phyloP scores from a whole-genome alignment of 805 yeast species.

The Candida ovalis region DNA sequence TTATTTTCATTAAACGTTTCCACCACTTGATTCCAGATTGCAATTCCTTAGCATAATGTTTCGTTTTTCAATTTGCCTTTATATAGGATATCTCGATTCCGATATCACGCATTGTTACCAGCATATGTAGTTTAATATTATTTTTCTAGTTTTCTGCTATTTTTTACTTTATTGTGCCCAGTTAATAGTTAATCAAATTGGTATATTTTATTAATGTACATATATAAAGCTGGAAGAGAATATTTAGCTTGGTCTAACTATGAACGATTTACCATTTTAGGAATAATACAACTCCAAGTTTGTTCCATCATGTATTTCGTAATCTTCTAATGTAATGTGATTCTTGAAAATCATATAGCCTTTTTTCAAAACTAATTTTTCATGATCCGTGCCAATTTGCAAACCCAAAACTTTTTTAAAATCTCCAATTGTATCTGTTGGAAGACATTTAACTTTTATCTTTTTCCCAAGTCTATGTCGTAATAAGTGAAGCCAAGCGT shows the following conservation, averaged over 20 bases:
- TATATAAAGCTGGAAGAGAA: no score
- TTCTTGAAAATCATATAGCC: slow-evolving; percentile 84
- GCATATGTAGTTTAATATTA: no score
- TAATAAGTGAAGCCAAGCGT: slow-evolving; percentile 14
- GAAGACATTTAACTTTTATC: slow-evolving; percentile 81
- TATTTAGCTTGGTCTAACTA: no score
- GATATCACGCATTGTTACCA: no score
- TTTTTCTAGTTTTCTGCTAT: no score
- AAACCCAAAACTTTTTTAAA: slow-evolving; percentile 79
- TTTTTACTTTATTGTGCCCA: no score
- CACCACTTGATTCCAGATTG: not conserved
- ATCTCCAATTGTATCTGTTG: slow-evolving; percentile 83
- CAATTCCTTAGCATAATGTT: not conserved
- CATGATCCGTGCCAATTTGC: slow-evolving; percentile 74
- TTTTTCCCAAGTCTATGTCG: slow-evolving; percentile 71
- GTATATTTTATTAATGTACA: no score
- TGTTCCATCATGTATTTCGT: slow-evolving; percentile 88
- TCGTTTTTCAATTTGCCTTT: not conserved
- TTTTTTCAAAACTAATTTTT: slow-evolving; percentile 69
- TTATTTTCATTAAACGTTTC: not conserved
- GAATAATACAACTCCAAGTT: slow-evolving; percentile 80
- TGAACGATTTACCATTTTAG: slow-evolving; percentile 24
- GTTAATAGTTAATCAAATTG: no score
- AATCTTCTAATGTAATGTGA: slow-evolving; percentile 89
- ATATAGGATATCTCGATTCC: not conserved